Percentiles rank a stretch among this genome's conserved stretches.
These are phyloP conservation scores for Termitomyces sp. DNA, from an alignment of 768 basidiomycete genomes.

Conservation along the genomic window DNA sequence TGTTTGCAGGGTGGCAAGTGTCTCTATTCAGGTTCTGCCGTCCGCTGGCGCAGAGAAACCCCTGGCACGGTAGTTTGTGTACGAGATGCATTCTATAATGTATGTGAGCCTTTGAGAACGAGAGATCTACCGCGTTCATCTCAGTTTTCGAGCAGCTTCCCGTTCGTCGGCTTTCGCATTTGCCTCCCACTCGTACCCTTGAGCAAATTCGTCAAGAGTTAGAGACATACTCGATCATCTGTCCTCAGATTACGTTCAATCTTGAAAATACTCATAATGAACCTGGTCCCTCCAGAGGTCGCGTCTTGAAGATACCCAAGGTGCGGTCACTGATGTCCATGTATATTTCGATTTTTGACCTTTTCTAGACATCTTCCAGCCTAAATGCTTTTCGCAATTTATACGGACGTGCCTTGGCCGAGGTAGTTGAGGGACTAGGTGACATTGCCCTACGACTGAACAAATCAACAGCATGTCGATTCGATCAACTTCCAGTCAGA, in stretches of 20 bases:
- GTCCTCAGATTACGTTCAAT: slow-evolving; percentile 65
- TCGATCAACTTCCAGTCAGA: slow-evolving; percentile 49
- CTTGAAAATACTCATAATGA: slow-evolving; percentile 52
- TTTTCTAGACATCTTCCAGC: slow-evolving; percentile 55
- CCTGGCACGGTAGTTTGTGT: slow-evolving; percentile 81
- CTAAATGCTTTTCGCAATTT: slow-evolving; percentile 68
- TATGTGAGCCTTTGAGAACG: slow-evolving; percentile 28
- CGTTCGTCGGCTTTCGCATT: slow-evolving; percentile 72
- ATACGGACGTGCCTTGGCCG: slow-evolving; percentile 67
- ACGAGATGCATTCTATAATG: slow-evolving; percentile 89
- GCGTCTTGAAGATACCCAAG: slow-evolving; percentile 60
- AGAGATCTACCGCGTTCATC: background rate
- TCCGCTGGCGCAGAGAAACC: slow-evolving; percentile 69
- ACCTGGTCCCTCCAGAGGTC: slow-evolving; percentile 33
- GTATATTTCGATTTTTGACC: background rate
- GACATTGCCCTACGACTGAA: slow-evolving; percentile 1
- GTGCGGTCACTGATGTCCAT: slow-evolving; percentile 23
- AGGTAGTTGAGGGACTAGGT: slow-evolving; percentile 39
- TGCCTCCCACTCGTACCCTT: slow-evolving; percentile 51
- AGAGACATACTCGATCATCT: slow-evolving; percentile 70
- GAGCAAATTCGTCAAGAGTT: slow-evolving; percentile 69
- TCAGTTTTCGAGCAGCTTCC: slow-evolving; percentile 54
- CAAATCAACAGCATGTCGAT: slow-evolving; percentile 58
- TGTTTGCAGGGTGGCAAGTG: slow-evolving; percentile 52
- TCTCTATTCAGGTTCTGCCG: slow-evolving; percentile 69